Evolutionary conservation across 371 early-diverging fungal species (phyloP), one percentile per base, ranked within the genome.

Genomic region (Rhizopus delemar): DNA sequence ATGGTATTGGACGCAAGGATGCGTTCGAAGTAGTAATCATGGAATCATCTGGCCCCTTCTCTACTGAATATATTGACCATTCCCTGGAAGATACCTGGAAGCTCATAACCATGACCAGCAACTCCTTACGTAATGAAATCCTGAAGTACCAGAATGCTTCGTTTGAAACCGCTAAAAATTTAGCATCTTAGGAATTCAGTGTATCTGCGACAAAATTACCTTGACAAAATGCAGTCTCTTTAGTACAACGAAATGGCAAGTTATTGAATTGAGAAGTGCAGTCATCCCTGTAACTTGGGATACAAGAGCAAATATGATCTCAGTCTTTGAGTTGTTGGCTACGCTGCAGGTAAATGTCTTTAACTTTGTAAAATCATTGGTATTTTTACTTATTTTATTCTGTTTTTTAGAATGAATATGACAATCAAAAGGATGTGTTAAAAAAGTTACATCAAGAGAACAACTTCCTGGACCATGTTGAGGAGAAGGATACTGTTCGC

Each of bases 221-320:
- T 46, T 57, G 12, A 53, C 38, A 28, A 57, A 57, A 35, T 38
- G 33, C 41, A 52, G 41, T 28, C 48, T 57, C 38, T 63, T 13
- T 46, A 52, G 7, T 51, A 8, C 63, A 57, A 57, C n/a, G 28
- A 63, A 9, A 34, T 57, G 52, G 57, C 53, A 56, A 36, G 35
- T 62, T 36, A 35, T 56, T 56, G 56, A 62, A 52, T 56, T 62
- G 45, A 56, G 56, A 62, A 43, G 45, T 28, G 62, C 61, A 43
- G 22, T 32, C 6, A 61, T 59, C 32, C 59, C 46, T 15, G 53
- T 46, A 13, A 58, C 58, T 51, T 58, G 58, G 60, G 48, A 60
- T 29, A 7, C 51, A 55, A 61, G 55, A 33, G 43, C 32, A 4
- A 51, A 51, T 51, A 51, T 51, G 45, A 35, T 56, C 4, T 5